Base-by-base conservation (phyloP, 2,329 filamentous ascomycete genomes). In the Cladosporium sp. region DNA sequence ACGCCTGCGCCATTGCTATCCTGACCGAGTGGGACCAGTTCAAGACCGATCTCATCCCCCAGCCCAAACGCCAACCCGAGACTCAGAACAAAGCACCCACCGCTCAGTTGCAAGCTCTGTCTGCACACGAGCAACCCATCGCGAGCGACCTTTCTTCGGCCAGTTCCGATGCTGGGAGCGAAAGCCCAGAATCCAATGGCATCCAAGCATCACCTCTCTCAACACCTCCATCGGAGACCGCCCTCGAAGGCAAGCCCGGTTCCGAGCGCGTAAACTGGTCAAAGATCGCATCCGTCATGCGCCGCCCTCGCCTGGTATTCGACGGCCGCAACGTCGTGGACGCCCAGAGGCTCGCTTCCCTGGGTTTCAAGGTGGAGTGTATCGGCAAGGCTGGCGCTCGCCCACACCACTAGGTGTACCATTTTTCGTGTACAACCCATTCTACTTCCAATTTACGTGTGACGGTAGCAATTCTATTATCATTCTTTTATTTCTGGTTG, bases 261-360 rank as follows among this genome's bases (percentile, higher is more conserved):
- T 35, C 7, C 4, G 45, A 48, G 45, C 35, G 45, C 18, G 45
- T 48, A 16, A 48, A 48, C 18, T 66, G 63, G 62, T 18, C 40
- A 8, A 42, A 45, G 8, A 57, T 67, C 38, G 61, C 62, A 15
- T 39, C 50, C n/a, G 38, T 53, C 32, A 63, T 66, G 53, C 49
- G 53, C 38, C 42, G 58, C 27, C 64, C 64, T 9, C 55, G 53
- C 43, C 63, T 59, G 50, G 57, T 67, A 5, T 66, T 67, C 39
- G 63, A 67, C 38, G 64, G 63, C 8, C 48, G 62, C n/a, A 60
- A 60, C 16, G 50, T 66, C 7, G 53, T 67, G 20, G 62, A 67
- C 46, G 52, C 43, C 6, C 48, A 43, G 3, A 52, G 49, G 11
- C 55, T 67, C 49, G 57, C 58, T 22, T 54, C 52, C 12, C 49